A percentile compares a stretch with the other conserved stretches of the same genome.
These are phyloP conservation scores for Fomitopsis schrenkii DNA, from an alignment of 1,284 basidiomycete genomes.

Conservation along the genomic window DNA sequence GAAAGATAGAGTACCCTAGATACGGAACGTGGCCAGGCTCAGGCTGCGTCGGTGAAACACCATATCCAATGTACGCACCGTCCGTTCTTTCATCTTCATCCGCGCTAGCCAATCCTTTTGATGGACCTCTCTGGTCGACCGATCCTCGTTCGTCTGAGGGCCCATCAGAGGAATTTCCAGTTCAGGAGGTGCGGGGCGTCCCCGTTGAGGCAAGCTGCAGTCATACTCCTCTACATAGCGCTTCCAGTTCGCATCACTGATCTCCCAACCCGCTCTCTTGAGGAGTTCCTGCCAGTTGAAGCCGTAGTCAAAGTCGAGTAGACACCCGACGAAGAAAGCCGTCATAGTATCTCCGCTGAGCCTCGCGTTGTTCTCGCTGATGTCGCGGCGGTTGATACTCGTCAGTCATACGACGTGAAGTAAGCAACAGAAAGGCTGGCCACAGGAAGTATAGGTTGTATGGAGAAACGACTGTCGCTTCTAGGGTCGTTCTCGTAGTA, in stretches of 20 bases:
- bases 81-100: constrained; percentile 5
- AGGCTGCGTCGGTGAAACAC: background rate
- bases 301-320: constrained; percentile 12
- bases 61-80: background rate
- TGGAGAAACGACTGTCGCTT: too few relatives aligned
- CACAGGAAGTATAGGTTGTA: too few relatives aligned
- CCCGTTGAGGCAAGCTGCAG: background rate
- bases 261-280: background rate
- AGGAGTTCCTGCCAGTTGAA: background rate
- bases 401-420: background rate
- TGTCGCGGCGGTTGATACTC: constrained; percentile 9
- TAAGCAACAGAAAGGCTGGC: too few relatives aligned
- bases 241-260: background rate
- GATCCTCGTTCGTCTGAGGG: background rate
- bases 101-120: background rate
- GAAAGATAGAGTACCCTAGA: constrained; percentile 12
- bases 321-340: constrained; percentile 1
- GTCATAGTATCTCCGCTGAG: background rate
- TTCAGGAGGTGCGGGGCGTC: background rate
- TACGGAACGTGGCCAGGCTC: too few relatives aligned
- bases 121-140: background rate
- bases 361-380: constrained; percentile 11
- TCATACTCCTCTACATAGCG: background rate
- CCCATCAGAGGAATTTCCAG: background rate
- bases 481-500: too few relatives aligned